Base-by-base conservation (phyloP, 768 basidiomycete species). In the Crassisporium funariophilum region DNA sequence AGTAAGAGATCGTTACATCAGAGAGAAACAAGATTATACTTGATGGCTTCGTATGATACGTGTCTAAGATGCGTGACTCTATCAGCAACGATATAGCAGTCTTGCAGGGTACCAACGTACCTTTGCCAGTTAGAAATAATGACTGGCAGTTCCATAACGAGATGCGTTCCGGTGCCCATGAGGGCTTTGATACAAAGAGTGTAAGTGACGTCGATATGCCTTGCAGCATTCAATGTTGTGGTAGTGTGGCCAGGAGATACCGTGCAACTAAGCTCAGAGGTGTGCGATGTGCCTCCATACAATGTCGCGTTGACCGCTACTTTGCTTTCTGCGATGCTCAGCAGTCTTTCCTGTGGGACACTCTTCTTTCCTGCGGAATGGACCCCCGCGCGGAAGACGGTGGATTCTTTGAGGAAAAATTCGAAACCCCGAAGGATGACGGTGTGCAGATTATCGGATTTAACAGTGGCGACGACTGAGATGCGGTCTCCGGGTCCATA, bases 401-500 rank as follows among this genome's bases (percentile, higher is more conserved):
- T 86, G 4, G 83, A 78, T 63, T 97, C 93, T 54, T 79, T 81
- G 24, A 97, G 72, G 3, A 79, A 77, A 53, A 93, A 81, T 61
- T 95, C 91, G 60, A 91, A 93, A 4, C 88, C 87, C 27, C 90
- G 86, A 4, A 95, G 73, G 40, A 87, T 79, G 49, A 86, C 78
- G 10, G 86, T 82, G 29, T 83, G 75, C 4, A 84, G 60, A 42
- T 72, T 76, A 50, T 90, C 86, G 1, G 87, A 88, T 61, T 82
- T 84, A 47, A 95, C 71, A 6, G 82, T 79, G 0, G 88, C 89
- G 24, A 74, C 76, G 38, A 93, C 77, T 10, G 81, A 70, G 24
- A 95, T 81, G 15, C 83, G 81, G 66, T 95, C 93, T 4, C 87
- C 88, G 1, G 93, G 90, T 1, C 91, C 91, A 56, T 86, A 92